Evolutionary conservation across 495 filamentous ascomycete species (phyloP), one percentile per base, ranked within the genome.

Genomic region (Hypoxylon trugodes): DNA sequence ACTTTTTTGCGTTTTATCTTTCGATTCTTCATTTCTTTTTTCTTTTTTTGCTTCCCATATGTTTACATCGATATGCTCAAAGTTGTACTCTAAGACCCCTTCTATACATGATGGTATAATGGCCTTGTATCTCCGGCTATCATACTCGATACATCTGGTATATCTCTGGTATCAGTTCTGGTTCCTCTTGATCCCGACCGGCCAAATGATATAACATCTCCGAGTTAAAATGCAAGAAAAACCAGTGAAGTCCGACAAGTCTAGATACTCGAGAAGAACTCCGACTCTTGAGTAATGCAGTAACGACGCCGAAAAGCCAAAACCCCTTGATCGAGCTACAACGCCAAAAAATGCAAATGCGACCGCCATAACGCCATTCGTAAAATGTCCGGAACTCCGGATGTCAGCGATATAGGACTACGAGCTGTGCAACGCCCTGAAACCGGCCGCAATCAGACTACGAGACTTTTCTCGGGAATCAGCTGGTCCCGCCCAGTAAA

Each of bases 401-500:
- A 47, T 28, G 4, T 30, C 10, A 40, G 26, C 4, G 4, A 16
- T n/a, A 43, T 32, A 19, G 16, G 4, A 40, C 77, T 65, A 81
- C 10, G 78, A 81, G 58, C 76, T 79, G 66, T 92, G 90, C 47
- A 92, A 72, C 6, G 88, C 85, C 61, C 85, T 86, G 70, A 90
- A 93, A 19, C 89, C 89, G 2, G 89, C 84, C 38, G 89, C 84
- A 42, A 96, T 84, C 67, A 96, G 72, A 74, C 91, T 95, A 59
- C 88, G 77, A 32, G 84, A 77, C 38, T 82, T 77, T 45, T 76
- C 86, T 60, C 82, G 82, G 3, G 83, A 82, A 75, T 97, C 93
- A 2, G 85, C 89, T 15, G 89, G 89, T n/a, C 91, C 92, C 50
- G 90, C 90, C 93, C 92, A 97, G 74, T 93, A 97, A 72, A 96